Percentiles rank a stretch among this genome's conserved stretches.
These are phyloP conservation scores for Halophytophthora batemanensis DNA, from an alignment of 352 stramenopile species.

Conservation along the genomic window DNA sequence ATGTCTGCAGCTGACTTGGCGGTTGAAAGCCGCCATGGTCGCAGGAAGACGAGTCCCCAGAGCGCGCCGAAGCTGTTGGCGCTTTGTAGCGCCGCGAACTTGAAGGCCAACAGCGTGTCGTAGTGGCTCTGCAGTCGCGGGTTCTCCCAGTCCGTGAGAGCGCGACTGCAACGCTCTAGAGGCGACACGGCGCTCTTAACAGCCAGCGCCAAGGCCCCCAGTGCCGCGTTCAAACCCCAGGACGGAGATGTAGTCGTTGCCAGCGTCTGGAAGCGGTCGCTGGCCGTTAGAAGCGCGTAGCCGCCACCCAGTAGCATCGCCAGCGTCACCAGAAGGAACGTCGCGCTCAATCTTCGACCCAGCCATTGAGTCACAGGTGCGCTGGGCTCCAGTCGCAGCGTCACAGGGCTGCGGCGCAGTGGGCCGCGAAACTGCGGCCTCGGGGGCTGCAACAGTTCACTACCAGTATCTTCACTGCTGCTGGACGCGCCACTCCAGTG, in stretches of 20 bases:
- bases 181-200: conserved; percentile 16
- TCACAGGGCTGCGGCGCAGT: conserved; percentile 47
- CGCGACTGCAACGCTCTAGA: conserved; percentile 36
- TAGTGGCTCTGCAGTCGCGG: conserved; percentile 62
- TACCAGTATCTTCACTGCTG: conserved; percentile 10
- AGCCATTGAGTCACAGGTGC: conserved; percentile 32
- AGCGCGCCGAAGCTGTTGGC: conserved; percentile 59
- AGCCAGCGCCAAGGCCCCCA: conserved; percentile 35
- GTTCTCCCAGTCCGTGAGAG: conserved; percentile 74
- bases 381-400: conserved; percentile 50
- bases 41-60: conserved; percentile 50
- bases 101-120: conserved; percentile 73
- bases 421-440: conserved; percentile 60
- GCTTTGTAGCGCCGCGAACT: conserved; percentile 62
- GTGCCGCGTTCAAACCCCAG: conserved; percentile 20
- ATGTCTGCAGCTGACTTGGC: conserved; percentile 14
- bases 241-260: conserved; percentile 7
- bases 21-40: conserved; percentile 25
- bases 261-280: conserved; percentile 22
- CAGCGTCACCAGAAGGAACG: conserved; percentile 21
- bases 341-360: conserved; percentile 25
- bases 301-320: conserved; percentile 19
- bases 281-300: conserved; percentile 39
- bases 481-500: conserved; percentile 48
- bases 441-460: conserved; percentile 18